Evolutionary conservation across 1,139 yeast species (phyloP).

Genomic region (Suhomyces choctaworum): DNA sequence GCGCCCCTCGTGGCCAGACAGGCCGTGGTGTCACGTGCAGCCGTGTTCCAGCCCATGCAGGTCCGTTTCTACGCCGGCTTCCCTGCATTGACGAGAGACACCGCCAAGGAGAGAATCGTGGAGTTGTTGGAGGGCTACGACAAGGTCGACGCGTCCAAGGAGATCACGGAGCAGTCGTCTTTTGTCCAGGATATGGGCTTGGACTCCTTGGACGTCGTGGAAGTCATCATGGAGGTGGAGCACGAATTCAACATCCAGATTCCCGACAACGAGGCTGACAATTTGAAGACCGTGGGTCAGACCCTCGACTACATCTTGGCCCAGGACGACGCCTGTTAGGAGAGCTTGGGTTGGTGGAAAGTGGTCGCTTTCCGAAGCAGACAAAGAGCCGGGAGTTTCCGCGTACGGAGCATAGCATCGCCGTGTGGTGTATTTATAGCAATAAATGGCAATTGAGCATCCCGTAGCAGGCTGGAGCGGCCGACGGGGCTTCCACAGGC

Average conservation of each 20-base stretch:
- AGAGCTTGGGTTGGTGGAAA: too few relatives aligned
- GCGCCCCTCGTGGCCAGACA: constrained; percentile 21
- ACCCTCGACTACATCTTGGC: constrained; percentile 73
- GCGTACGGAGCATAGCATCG: background rate
- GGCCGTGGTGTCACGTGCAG: constrained; percentile 18
- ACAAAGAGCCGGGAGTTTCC: too few relatives aligned
- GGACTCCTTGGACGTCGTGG: constrained; percentile 86
- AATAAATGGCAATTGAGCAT: background rate
- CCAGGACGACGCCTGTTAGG: constrained; percentile 68
- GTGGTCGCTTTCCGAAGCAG: too few relatives aligned
- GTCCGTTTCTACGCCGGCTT: constrained; percentile 59
- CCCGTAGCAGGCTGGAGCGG: too few relatives aligned
- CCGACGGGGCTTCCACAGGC: too few relatives aligned
- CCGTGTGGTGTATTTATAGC: background rate
- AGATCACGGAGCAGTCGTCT: constrained; percentile 57
- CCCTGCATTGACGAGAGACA: constrained; percentile 66
- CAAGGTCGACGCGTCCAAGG: constrained; percentile 54
- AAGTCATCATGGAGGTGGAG: constrained; percentile 87
- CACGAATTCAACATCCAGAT: constrained; percentile 77
- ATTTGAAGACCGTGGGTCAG: constrained; percentile 78
- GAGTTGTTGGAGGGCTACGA: constrained; percentile 81
- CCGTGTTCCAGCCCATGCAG: constrained; percentile 17
- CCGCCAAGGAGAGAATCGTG: constrained; percentile 72
- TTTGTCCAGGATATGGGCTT: constrained; percentile 77
- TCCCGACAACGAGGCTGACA: constrained; percentile 85